Percentiles rank a stretch among this genome's conserved stretches.
These are phyloP conservation scores for Citrus reticulata DNA, from an alignment of 345 rosid genomes.

Conservation along the genomic window DNA sequence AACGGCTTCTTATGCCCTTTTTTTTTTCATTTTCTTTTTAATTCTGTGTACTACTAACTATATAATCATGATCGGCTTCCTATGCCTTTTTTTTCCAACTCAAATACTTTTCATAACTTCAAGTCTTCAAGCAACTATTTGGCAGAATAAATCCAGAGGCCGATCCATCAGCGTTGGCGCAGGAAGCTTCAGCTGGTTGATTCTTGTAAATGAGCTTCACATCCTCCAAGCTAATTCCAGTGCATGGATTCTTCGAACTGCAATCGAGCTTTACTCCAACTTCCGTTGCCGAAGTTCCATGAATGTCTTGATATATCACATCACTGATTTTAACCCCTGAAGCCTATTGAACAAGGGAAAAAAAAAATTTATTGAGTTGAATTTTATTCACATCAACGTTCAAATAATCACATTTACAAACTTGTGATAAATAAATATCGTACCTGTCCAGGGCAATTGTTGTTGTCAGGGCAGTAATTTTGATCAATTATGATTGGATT, in stretches of 20 bases:
- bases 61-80: too few relatives aligned
- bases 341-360: slow-evolving; percentile 21
- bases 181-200: background rate
- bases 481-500: slow-evolving; percentile 59
- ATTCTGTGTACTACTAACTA: too few relatives aligned
- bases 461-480: slow-evolving; percentile 49
- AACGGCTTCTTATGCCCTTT: too few relatives aligned
- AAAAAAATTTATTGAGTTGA: background rate
- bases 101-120: too few relatives aligned
- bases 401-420: background rate
- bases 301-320: slow-evolving; percentile 55
- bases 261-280: slow-evolving; percentile 64
- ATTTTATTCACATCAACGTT: background rate
- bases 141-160: too few relatives aligned
- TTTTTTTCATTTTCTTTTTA: too few relatives aligned
- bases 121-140: too few relatives aligned
- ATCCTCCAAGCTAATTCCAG: slow-evolving; percentile 40
- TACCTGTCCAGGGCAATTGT: slow-evolving; percentile 49
- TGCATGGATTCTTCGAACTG: slow-evolving; percentile 53
- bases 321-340: slow-evolving; percentile 64
- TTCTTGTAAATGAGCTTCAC: slow-evolving; percentile 44
- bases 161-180: too few relatives aligned
- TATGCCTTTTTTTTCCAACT: too few relatives aligned
- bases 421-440: background rate
- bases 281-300: slow-evolving; percentile 51